These are phyloP conservation scores for Paraglomus brasilianum DNA, from an alignment of 192 early-diverging fungal species.

Conservation along the genomic window DNA sequence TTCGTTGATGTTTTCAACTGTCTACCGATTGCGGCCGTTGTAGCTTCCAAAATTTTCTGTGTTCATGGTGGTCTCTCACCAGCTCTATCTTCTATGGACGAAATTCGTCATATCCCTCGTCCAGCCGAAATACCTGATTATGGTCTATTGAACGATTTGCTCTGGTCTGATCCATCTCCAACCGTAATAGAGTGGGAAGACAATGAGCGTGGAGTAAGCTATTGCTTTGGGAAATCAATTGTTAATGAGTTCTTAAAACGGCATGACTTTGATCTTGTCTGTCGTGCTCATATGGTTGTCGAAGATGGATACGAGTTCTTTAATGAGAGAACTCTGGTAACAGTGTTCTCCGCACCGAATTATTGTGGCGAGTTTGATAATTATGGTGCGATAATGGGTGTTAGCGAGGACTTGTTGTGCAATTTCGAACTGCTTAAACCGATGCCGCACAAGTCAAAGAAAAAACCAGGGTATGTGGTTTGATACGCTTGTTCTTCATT, in stretches of 20 bases:
- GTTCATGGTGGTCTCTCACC: constrained; percentile 94
- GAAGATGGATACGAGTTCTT: constrained; percentile 99
- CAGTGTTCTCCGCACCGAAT: constrained; percentile 94
- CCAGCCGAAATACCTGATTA: constrained; percentile 91
- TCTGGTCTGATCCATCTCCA: constrained; percentile 93
- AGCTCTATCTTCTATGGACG: constrained; percentile 75
- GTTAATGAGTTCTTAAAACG: constrained; percentile 81
- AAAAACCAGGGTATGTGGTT: not conserved
- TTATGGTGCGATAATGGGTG: constrained; percentile 87
- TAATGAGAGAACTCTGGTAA: constrained; percentile 84
- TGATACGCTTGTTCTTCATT: not conserved
- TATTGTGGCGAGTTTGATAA: constrained; percentile 98
- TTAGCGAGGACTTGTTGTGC: constrained; percentile 88
- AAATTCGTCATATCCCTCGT: constrained; percentile 74
- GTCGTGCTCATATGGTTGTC: constrained; percentile 94
- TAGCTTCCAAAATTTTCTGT: constrained; percentile 93
- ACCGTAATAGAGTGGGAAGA: constrained; percentile 79
- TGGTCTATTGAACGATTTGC: constrained; percentile 85
- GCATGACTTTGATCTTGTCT: constrained; percentile 90
- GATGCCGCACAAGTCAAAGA: constrained; percentile 13
- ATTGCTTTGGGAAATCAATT: constrained; percentile 85
- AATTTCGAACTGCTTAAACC: constrained; percentile 84
- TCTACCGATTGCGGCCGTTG: constrained; percentile 87
- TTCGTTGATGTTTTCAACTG: constrained; percentile 95
- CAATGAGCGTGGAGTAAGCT: constrained; percentile 95